phyloP scores from a whole-genome alignment of 495 filamentous ascomycete genomes.

The Penicillium diatomitis region DNA sequence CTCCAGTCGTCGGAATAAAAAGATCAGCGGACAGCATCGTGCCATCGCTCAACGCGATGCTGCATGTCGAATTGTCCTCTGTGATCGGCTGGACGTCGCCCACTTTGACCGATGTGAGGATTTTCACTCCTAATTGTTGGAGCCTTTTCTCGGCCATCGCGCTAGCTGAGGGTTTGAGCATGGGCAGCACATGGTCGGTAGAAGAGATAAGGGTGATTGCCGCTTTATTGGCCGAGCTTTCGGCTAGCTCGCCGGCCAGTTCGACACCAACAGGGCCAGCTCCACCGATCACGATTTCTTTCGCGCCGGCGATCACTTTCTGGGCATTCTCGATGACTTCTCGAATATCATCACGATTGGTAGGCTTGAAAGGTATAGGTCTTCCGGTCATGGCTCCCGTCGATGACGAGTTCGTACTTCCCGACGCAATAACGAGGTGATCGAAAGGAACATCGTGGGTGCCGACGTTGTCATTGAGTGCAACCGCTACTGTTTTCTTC shows the following conservation, averaged over 20 bases:
- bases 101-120: slow-evolving; percentile 17
- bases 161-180: slow-evolving; percentile 19
- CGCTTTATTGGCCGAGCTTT: slow-evolving; percentile 31
- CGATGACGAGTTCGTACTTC: slow-evolving; percentile 36
- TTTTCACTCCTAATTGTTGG: slow-evolving; percentile 16
- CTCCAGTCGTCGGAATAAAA: slow-evolving; percentile 55
- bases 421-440: slow-evolving; percentile 46
- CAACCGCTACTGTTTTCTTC: slow-evolving; percentile 34
- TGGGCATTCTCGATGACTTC: slow-evolving; percentile 35
- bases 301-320: slow-evolving; percentile 39
- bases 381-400: slow-evolving; percentile 24
- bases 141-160: slow-evolving; percentile 19
- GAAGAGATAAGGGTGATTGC: slow-evolving; percentile 38
- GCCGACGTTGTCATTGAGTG: slow-evolving; percentile 11
- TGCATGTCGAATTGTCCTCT: slow-evolving; percentile 11
- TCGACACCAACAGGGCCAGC: slow-evolving; percentile 62
- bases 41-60: slow-evolving; percentile 34
- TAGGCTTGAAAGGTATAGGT: slow-evolving; percentile 46
- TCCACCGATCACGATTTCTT: slow-evolving; percentile 55
- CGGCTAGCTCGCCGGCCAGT: slow-evolving; percentile 49
- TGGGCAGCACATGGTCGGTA: slow-evolving; percentile 24
- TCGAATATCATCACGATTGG: slow-evolving; percentile 33
- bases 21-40: slow-evolving; percentile 41
- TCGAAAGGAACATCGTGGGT: slow-evolving; percentile 36
- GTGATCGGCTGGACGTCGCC: slow-evolving; percentile 3